Evolutionary conservation across 2,329 filamentous ascomycete genomes (phyloP).

Genomic region (Geosmithia morbida): DNA sequence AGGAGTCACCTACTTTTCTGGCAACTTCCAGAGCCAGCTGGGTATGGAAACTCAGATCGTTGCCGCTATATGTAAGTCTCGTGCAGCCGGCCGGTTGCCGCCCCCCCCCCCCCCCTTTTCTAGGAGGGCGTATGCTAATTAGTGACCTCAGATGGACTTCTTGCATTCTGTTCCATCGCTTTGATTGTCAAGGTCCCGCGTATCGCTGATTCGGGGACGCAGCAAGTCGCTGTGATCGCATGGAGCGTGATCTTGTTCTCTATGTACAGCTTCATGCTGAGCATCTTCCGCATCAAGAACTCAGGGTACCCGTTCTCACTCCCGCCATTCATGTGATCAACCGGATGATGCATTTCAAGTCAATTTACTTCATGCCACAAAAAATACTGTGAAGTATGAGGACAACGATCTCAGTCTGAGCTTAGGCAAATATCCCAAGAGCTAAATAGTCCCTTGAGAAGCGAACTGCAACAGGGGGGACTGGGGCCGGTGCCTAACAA

Average conservation of each 20-base stretch:
- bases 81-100: background rate
- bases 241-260: slow-evolving; percentile 67
- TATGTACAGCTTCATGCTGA: slow-evolving; percentile 89
- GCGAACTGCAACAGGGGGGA: too few species aligned
- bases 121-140: background rate
- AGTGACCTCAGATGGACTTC: slow-evolving; percentile 37
- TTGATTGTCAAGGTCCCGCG: slow-evolving; percentile 87
- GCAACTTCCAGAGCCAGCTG: slow-evolving; percentile 85
- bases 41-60: slow-evolving; percentile 93
- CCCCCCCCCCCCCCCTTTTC: background rate
- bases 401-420: background rate
- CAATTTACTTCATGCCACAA: slow-evolving; percentile 24
- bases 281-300: slow-evolving; percentile 90
- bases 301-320: slow-evolving; percentile 87
- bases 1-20: slow-evolving; percentile 79
- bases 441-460: background rate
- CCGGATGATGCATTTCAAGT: slow-evolving; percentile 25
- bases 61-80: slow-evolving; percentile 73
- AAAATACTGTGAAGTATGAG: background rate
- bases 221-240: slow-evolving; percentile 67
- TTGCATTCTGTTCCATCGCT: slow-evolving; percentile 85
- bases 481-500: too few species aligned
- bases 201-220: slow-evolving; percentile 59
- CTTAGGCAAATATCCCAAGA: background rate
- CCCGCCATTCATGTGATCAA: slow-evolving; percentile 61